phyloP scores from a whole-genome alignment of 1,284 basidiomycete species.

The Puccinia coronata region DNA sequence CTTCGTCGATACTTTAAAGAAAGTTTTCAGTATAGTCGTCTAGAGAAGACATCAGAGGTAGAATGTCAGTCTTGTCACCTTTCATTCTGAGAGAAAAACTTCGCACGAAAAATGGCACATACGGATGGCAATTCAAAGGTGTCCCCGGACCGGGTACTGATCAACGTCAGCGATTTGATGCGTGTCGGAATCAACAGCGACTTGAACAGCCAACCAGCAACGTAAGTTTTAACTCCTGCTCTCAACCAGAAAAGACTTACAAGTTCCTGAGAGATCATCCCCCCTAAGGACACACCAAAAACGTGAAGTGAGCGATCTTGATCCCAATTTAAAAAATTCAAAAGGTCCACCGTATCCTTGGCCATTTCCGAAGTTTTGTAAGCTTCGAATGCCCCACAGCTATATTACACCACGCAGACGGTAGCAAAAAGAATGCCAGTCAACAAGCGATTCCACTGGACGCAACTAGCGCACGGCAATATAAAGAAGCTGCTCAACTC shows the following conservation, averaged over 20 bases:
- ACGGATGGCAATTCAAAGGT: slow-evolving; percentile 21
- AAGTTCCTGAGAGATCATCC: slow-evolving; percentile 69
- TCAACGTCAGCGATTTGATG: slow-evolving; percentile 31
- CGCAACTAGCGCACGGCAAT: not conserved
- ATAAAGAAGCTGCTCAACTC: slow-evolving; percentile 15
- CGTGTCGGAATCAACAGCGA: slow-evolving; percentile 18
- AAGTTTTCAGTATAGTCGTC: slow-evolving; percentile 18
- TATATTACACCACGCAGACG: not conserved
- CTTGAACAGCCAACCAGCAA: not conserved
- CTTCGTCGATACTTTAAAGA: not conserved
- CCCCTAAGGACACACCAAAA: slow-evolving; percentile 77
- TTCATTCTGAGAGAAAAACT: not conserved
- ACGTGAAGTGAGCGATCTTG: slow-evolving; percentile 67
- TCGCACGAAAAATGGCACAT: not conserved
- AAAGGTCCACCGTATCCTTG: slow-evolving; percentile 69
- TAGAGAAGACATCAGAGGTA: not conserved
- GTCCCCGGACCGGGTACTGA: slow-evolving; percentile 18
- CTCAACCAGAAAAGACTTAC: not conserved
- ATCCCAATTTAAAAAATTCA: slow-evolving; percentile 72
- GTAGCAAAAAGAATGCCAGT: not conserved
- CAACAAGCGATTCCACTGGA: not conserved
- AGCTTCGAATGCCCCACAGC: slow-evolving; percentile 29
- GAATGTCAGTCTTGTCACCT: not conserved
- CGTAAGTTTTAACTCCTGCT: not conserved
- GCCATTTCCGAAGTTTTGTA: slow-evolving; percentile 75